Percentiles rank a stretch among this genome's conserved stretches.
Evolutionary conservation across 768 basidiomycete genomes (phyloP).

Genomic region (Suillus variegatus): DNA sequence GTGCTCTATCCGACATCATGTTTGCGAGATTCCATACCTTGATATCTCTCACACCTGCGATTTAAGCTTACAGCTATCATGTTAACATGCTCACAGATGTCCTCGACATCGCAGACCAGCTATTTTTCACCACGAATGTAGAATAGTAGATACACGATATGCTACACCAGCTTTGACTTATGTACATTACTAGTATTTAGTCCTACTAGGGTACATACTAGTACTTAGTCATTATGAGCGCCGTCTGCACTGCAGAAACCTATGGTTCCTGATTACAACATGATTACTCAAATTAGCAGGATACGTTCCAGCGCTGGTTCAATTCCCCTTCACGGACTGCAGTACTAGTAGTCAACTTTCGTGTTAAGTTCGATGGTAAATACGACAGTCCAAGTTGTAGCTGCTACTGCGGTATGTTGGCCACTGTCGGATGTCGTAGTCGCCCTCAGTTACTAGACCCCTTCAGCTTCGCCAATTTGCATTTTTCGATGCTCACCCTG

Average conservation of each 20-base stretch:
- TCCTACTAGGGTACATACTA: background rate
- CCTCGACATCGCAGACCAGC: background rate
- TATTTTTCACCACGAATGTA: background rate
- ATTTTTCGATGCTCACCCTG: constrained; percentile 80
- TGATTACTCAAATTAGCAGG: background rate
- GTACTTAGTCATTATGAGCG: no score
- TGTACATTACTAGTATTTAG: background rate
- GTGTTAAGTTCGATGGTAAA: background rate
- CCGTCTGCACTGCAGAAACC: no score
- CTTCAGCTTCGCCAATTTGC: constrained; percentile 83
- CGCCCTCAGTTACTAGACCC: constrained; percentile 14
- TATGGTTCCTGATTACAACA: no score
- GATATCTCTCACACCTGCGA: no score
- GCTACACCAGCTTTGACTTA: background rate
- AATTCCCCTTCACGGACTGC: background rate
- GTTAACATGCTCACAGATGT: background rate
- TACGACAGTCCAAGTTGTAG: background rate
- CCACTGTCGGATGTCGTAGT: background rate
- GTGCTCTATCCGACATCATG: background rate
- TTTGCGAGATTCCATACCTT: background rate
- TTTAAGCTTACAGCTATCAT: no score
- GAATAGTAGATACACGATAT: background rate
- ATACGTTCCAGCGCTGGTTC: background rate
- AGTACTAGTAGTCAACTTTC: background rate
- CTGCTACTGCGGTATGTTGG: constrained; percentile 20